Percentiles rank a stretch among this genome's conserved stretches.
Evolutionary conservation across 805 yeast genomes (phyloP).

Genomic region (Metschnikowia picachoensis): DNA sequence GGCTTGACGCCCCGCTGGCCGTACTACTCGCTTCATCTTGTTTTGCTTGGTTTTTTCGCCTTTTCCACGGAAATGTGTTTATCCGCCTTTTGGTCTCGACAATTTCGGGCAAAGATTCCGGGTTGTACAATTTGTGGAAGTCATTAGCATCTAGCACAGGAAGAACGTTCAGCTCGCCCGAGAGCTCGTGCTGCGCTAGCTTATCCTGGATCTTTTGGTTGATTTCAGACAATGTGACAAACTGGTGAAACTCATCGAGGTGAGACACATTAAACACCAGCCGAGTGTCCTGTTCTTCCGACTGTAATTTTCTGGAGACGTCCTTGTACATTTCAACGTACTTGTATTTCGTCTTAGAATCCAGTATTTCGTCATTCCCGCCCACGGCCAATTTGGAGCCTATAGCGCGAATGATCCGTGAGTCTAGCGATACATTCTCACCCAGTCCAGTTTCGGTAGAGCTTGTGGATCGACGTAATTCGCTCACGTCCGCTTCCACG

Average conservation of each 20-base stretch:
- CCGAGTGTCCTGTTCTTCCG: neutral
- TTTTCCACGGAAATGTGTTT: neutral
- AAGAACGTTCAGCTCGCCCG: conserved; percentile 5
- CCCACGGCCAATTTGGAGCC: conserved; percentile 4
- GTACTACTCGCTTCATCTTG: too few species aligned
- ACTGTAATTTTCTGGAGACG: conserved; percentile 1
- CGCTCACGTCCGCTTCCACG: neutral
- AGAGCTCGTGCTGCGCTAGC: conserved; percentile 8
- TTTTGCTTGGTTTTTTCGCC: too few species aligned
- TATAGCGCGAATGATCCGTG: conserved; percentile 3
- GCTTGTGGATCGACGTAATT: neutral
- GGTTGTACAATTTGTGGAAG: conserved; percentile 8
- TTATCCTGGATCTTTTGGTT: conserved; percentile 29
- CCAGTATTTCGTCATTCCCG: neutral
- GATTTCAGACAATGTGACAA: conserved; percentile 31
- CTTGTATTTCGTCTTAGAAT: conserved; percentile 6
- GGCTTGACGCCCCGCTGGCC: too few species aligned
- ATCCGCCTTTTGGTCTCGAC: neutral
- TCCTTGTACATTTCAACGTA: conserved; percentile 13
- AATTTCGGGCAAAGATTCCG: neutral
- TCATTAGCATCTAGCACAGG: conserved; percentile 11
- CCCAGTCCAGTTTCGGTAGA: neutral
- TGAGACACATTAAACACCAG: conserved; percentile 30
- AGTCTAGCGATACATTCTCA: neutral
- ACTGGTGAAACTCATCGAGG: conserved; percentile 34